Evolutionary conservation across 345 rosid genomes (phyloP).

Genomic region (Hibiscus syriacus): DNA sequence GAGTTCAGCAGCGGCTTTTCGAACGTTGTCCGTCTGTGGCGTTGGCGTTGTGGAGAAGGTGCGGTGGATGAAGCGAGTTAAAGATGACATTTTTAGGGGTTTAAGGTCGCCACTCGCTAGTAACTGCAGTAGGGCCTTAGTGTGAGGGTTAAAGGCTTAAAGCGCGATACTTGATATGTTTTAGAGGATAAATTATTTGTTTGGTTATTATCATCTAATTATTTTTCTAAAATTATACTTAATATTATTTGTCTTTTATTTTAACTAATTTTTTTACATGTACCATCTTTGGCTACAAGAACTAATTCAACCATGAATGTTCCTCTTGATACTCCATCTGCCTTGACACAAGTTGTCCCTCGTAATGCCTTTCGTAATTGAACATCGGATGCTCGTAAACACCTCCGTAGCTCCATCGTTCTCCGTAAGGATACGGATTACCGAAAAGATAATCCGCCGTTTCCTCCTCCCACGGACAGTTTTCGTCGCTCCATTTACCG

Average conservation of each 20-base stretch:
- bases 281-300: too few relatives aligned
- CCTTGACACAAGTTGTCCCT: background rate
- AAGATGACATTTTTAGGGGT: conserved; percentile 16
- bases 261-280: background rate
- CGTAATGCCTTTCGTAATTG: conserved; percentile 17
- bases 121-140: background rate
- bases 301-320: background rate
- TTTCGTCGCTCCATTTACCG: conserved; percentile 18
- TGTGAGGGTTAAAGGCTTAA: background rate
- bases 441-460: conserved; percentile 76
- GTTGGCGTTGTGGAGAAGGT: conserved; percentile 20
- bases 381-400: conserved; percentile 7
- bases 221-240: too few relatives aligned
- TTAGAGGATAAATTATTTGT: too few relatives aligned
- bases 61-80: conserved; percentile 29
- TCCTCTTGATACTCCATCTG: conserved; percentile 14
- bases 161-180: too few relatives aligned
- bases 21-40: conserved; percentile 1
- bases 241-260: too few relatives aligned
- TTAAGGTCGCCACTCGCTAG: background rate
- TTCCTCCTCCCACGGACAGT: conserved; percentile 41
- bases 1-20: conserved; percentile 13
- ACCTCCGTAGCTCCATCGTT: conserved; percentile 11
- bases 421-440: conserved; percentile 42
- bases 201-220: too few relatives aligned